These are phyloP conservation scores for Solanum pennellii DNA, from an alignment of 257 asterid genomes.

Conservation along the genomic window DNA sequence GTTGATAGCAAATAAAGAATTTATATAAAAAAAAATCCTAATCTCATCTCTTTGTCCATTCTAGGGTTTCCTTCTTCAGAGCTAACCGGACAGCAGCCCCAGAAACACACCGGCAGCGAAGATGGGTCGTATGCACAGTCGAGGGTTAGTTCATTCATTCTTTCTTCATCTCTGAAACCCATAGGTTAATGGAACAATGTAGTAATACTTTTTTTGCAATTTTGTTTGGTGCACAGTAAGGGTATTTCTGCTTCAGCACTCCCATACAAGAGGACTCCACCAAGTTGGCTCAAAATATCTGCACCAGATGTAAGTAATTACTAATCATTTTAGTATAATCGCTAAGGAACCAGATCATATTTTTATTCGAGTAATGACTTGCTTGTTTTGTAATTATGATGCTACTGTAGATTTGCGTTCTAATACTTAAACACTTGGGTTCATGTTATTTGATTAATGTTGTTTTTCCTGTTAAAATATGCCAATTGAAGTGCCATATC, in stretches of 20 bases:
- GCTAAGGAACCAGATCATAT: neutral
- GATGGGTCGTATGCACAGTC: conserved; percentile 82
- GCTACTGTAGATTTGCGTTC: neutral
- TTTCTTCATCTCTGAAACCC: neutral
- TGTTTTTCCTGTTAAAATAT: neutral
- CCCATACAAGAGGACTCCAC: conserved; percentile 15
- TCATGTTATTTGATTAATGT: neutral
- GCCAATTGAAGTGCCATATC: neutral
- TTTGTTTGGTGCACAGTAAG: conserved; percentile 27
- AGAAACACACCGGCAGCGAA: conserved; percentile 8
- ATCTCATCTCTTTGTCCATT: neutral
- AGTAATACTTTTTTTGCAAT: neutral
- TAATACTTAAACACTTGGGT: neutral
- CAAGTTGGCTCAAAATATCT: conserved; percentile 58
- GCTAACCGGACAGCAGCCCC: neutral
- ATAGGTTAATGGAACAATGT: neutral
- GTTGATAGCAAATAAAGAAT: neutral
- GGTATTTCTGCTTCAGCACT: conserved; percentile 70
- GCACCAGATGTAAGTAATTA: conserved; percentile 32
- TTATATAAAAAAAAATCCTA: neutral
- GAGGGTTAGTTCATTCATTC: conserved; percentile 27
- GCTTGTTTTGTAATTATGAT: neutral
- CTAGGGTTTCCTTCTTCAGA: neutral
- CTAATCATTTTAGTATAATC: neutral
- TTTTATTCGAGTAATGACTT: neutral